These are phyloP conservation scores for Populus pruinosa DNA, from an alignment of 345 rosid species.

Conservation along the genomic window DNA sequence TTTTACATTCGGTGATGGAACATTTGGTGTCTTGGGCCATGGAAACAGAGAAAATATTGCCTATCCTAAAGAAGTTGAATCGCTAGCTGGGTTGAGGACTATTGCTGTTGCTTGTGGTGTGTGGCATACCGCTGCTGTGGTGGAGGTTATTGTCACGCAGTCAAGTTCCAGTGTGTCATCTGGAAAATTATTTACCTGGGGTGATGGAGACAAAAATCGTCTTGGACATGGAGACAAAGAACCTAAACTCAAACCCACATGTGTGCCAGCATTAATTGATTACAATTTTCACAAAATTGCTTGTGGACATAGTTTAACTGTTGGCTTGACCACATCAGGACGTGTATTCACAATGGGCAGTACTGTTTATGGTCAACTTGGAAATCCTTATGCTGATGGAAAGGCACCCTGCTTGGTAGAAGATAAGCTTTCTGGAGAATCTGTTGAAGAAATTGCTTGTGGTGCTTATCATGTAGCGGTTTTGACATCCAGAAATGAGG, in stretches of 20 bases:
- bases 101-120: constrained; percentile 89
- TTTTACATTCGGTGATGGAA: constrained; percentile 94
- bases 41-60: constrained; percentile 66
- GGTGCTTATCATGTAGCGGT: constrained; percentile 88
- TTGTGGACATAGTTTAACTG: constrained; percentile 92
- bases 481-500: constrained; percentile 77
- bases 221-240: constrained; percentile 98
- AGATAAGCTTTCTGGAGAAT: constrained; percentile 60
- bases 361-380: constrained; percentile 92
- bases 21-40: constrained; percentile 92
- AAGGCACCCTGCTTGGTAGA: constrained; percentile 70
- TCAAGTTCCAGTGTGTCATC: constrained; percentile 69
- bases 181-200: constrained; percentile 96
- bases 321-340: constrained; percentile 79
- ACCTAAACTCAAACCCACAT: constrained; percentile 81
- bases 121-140: constrained; percentile 98
- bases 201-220: constrained; percentile 91
- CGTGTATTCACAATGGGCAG: constrained; percentile 87
- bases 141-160: constrained; percentile 82
- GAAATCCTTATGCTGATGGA: constrained; percentile 77
- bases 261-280: constrained; percentile 83
- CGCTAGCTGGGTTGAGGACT: constrained; percentile 78
- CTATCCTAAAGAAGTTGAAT: constrained; percentile 82
- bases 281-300: constrained; percentile 73
- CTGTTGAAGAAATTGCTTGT: constrained; percentile 82